Percentiles rank a stretch among this genome's conserved stretches.
Conservation (phyloP, 2,329 filamentous ascomycete genomes). For the Fusarium pseudocircinatum region DNA sequence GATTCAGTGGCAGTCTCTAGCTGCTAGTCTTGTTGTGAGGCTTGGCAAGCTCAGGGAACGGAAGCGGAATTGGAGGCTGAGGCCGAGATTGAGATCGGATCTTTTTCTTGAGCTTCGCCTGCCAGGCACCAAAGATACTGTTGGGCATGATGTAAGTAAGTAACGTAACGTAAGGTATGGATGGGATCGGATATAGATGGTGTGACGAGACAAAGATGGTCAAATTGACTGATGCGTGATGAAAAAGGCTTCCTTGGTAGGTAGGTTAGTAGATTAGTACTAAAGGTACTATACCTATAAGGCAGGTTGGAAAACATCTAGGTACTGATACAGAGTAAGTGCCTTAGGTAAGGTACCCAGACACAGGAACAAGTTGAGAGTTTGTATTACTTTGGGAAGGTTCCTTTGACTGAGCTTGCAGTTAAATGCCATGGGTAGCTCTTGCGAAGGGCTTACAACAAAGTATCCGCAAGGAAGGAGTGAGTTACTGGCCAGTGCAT, state of each 20-base stretch:
- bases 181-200: conserved; percentile 13
- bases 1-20: conserved; percentile 24
- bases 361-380: not conserved
- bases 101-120: not conserved
- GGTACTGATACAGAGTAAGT: not conserved
- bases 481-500: not conserved
- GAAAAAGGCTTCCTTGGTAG: not conserved
- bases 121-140: conserved; percentile 16
- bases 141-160: conserved; percentile 20
- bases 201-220: not conserved
- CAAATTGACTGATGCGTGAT: not conserved
- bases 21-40: conserved; percentile 5
- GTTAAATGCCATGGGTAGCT: not conserved
- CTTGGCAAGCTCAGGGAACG: not conserved
- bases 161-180: not conserved
- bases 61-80: not conserved
- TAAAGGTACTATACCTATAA: not conserved
- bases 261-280: not conserved
- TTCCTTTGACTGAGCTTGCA: not conserved
- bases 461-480: not conserved
- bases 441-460: not conserved
- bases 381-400: not conserved
- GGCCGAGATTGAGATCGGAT: not conserved
- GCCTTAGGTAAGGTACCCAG: not conserved
- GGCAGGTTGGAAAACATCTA: not conserved